phyloP scores from a whole-genome alignment of 352 stramenopile species.

The Globisporangium nodosum region DNA sequence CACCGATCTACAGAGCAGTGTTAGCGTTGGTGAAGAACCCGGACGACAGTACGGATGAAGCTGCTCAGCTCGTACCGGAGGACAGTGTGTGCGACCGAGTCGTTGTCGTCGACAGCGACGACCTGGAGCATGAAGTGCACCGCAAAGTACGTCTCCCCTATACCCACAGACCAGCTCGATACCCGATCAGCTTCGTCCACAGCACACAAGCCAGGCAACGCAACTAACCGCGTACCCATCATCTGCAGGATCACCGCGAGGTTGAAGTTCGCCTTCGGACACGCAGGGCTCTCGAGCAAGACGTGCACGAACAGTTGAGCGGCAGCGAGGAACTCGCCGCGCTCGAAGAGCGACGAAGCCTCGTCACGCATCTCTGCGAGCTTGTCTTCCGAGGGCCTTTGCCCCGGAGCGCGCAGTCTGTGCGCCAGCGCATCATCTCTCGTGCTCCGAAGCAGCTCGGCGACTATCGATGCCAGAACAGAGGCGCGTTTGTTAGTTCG shows the following conservation, averaged over 20 bases:
- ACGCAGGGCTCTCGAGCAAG: constrained; percentile 38
- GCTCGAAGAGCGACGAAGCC: constrained; percentile 41
- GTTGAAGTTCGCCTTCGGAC: constrained; percentile 71
- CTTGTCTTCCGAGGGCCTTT: background rate
- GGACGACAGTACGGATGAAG: background rate
- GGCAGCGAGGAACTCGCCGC: constrained; percentile 40
- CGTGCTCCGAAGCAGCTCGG: background rate
- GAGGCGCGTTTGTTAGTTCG: too few relatives aligned
- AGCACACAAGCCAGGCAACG: background rate
- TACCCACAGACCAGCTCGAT: background rate
- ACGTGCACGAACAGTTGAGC: constrained; percentile 44
- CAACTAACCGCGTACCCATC: constrained; percentile 26
- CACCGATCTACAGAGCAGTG: constrained; percentile 34
- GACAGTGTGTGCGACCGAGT: constrained; percentile 74
- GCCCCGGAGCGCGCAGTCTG: background rate
- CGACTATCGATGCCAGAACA: background rate
- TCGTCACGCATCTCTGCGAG: constrained; percentile 41
- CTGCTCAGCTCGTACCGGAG: constrained; percentile 29
- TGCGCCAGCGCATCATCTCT: background rate
- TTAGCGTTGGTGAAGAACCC: background rate
- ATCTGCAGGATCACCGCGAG: constrained; percentile 70
- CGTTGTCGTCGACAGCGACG: constrained; percentile 51
- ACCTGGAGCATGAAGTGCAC: constrained; percentile 65
- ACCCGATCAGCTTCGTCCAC: background rate
- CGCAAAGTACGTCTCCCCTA: constrained; percentile 66